phyloP scores from a whole-genome alignment of 306 rosid species.

The Pueraria montana region DNA sequence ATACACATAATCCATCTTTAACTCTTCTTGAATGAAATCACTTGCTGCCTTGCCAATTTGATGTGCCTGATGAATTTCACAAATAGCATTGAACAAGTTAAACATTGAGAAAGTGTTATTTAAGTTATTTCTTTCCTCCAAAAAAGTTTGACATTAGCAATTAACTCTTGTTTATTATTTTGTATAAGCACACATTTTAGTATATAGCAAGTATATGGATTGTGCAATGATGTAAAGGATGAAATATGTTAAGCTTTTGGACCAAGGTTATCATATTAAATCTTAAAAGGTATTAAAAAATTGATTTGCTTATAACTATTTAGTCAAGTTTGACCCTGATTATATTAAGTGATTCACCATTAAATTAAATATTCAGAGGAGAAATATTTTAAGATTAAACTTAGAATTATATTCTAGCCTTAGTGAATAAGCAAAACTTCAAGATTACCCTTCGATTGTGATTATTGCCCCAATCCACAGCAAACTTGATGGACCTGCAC shows the following conservation, averaged over 20 bases:
- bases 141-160: too few relatives aligned
- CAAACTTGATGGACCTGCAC: conserved; percentile 85
- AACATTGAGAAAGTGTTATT: not conserved
- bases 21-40: conserved; percentile 70
- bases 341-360: not conserved
- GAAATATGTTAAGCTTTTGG: too few relatives aligned
- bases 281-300: too few relatives aligned
- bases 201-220: too few relatives aligned
- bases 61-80: conserved; percentile 65
- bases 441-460: conserved; percentile 68
- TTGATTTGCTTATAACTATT: not conserved
- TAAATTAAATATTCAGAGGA: not conserved
- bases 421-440: conserved; percentile 20
- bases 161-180: too few relatives aligned
- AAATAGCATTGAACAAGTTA: not conserved
- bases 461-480: conserved; percentile 94
- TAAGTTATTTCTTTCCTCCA: too few relatives aligned
- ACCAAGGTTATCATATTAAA: too few relatives aligned
- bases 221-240: too few relatives aligned
- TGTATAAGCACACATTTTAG: too few relatives aligned
- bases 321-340: not conserved
- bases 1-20: conserved; percentile 83
- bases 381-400: too few relatives aligned
- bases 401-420: too few relatives aligned
- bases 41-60: conserved; percentile 75